A percentile compares a stretch with the other conserved stretches of the same genome.
These are phyloP conservation scores for Penicillium cosmopolitanum DNA, from an alignment of 495 filamentous ascomycete species.

Conservation along the genomic window DNA sequence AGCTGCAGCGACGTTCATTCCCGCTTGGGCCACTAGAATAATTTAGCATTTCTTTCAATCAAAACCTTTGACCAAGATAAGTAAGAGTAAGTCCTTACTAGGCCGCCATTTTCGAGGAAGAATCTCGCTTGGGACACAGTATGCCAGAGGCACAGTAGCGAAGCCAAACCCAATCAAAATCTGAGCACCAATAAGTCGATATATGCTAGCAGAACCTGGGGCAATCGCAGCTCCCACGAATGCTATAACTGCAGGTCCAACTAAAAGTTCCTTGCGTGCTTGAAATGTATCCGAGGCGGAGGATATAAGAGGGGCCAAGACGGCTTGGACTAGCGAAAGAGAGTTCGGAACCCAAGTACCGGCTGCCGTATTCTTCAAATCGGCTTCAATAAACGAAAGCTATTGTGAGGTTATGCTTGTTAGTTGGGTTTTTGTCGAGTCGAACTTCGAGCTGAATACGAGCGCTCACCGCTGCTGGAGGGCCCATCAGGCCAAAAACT, in stretches of 20 bases:
- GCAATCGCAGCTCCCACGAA: conserved; percentile 17
- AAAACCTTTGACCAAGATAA: not conserved
- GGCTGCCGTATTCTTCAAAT: conserved; percentile 14
- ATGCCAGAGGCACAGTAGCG: conserved; percentile 18
- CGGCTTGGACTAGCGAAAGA: conserved; percentile 16
- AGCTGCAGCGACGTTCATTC: conserved; percentile 10
- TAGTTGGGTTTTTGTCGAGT: not conserved
- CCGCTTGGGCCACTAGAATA: conserved; percentile 3
- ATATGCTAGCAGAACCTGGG: conserved; percentile 13
- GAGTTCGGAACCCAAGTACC: conserved; percentile 19
- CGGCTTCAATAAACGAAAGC: conserved; percentile 15
- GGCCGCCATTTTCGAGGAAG: conserved; percentile 17
- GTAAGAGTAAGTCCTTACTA: conserved; percentile 7
- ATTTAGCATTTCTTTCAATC: not conserved
- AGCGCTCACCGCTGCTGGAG: conserved; percentile 9
- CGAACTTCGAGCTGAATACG: not conserved
- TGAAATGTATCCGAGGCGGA: conserved; percentile 19
- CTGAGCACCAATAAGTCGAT: conserved; percentile 14
- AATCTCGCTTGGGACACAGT: conserved; percentile 19
- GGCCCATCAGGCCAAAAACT: conserved; percentile 16
- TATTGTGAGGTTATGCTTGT: not conserved
- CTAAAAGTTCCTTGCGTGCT: conserved; percentile 13
- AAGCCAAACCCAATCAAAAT: conserved; percentile 18
- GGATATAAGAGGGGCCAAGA: conserved; percentile 14
- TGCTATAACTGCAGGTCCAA: conserved; percentile 13